Evolutionary conservation across 2,329 filamentous ascomycete genomes (phyloP).

Genomic region (Talaromyces sp.): DNA sequence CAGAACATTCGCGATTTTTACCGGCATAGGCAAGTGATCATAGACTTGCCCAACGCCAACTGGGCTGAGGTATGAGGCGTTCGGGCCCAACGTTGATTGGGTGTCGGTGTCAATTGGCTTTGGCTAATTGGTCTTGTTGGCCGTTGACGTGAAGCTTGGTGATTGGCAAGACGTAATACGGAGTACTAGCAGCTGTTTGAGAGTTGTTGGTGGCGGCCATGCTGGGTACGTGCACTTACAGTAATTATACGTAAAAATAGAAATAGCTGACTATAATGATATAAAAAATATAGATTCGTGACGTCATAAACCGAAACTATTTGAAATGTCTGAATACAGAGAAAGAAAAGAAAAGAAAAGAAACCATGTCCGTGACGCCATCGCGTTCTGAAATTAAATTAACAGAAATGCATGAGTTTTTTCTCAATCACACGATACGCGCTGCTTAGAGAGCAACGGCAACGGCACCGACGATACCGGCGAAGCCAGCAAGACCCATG

Average conservation of each 20-base stretch:
- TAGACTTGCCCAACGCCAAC: background rate
- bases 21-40: background rate
- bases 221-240: too few species aligned
- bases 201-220: background rate
- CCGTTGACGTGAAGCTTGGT: background rate
- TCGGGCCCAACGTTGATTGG: background rate
- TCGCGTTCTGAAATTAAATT: background rate
- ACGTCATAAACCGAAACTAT: background rate
- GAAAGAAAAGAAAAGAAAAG: background rate
- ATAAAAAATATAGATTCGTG: background rate
- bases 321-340: background rate
- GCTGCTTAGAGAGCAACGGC: slow-evolving; percentile 10
- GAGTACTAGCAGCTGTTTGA: too few species aligned
- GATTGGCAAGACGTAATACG: too few species aligned
- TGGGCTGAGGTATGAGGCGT: background rate
- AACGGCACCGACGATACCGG: slow-evolving; percentile 9
- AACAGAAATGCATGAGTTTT: background rate
- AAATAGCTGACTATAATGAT: background rate
- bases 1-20: background rate
- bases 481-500: slow-evolving; percentile 10
- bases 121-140: background rate
- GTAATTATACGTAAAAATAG: background rate
- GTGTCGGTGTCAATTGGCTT: too few species aligned
- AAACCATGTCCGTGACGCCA: background rate
- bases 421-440: background rate